Evolutionary conservation across 306 rosid species (phyloP), one percentile per base, ranked within the genome.

Genomic region (Adenanthera pavonina): DNA sequence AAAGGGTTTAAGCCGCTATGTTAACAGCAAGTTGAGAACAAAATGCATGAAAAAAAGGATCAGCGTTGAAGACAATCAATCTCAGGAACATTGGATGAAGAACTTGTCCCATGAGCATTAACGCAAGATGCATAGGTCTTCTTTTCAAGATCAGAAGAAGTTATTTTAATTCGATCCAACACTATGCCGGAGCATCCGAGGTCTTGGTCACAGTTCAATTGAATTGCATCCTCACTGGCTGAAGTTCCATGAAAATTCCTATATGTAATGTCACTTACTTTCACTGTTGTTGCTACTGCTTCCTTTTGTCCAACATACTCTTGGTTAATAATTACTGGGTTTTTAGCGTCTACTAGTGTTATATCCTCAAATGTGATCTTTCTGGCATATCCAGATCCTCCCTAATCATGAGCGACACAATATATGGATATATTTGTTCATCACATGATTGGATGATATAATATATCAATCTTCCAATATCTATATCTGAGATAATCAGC

Each of bases 331-430:
- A 89, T 64, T 1, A 89, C 44, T 7, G 94, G 91, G 3, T 87
- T 87, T 4, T 25, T 4, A 0, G 78, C 68, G 10, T 12, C 74
- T 5, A 10, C 6, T 0, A 89, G 14, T 49, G 2, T 17, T 13
- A 91, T 89, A n/a, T 91, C 54, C 19, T 87, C 85, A 48, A 74
- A 90, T 14, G 47, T 74, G 40, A 90, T 89, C 11, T 84, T 83
- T 35, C 64, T 89, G 0, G 92, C 91, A 85, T 83, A 89, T 48
- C 92, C 94, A 0, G 33, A 3, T 77, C 94, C 90, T 51, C 90
- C 89, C 91, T 90, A 2, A 43, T 68, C 3, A 41, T 69, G 20
- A 68, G 62, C 0, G 52, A 75, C 0, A 30, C 3, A 1, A 60
- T 9, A 64, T 33, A 36, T 11, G 40, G 17, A 61, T 14, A 14